Evolutionary conservation across 1,139 yeast genomes (phyloP).

Genomic region (Candida freyschussii): DNA sequence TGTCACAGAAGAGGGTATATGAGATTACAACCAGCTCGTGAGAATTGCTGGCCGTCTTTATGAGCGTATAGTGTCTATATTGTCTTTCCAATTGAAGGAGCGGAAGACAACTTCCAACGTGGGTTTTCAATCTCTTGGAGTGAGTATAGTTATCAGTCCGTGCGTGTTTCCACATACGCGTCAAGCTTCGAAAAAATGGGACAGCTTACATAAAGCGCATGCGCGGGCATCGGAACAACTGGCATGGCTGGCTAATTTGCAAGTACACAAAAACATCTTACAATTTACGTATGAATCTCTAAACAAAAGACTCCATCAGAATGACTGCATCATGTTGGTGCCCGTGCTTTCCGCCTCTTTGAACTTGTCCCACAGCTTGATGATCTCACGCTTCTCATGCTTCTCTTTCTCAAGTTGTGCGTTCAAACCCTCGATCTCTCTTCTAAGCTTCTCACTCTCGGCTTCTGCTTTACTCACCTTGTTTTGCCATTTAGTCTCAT

Average conservation of each 20-base stretch:
- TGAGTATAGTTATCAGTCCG: too few species aligned
- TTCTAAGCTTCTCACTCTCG: conserved; percentile 39
- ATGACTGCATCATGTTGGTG: neutral
- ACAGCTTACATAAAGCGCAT: too few species aligned
- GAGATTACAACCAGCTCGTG: neutral
- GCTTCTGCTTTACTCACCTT: conserved; percentile 37
- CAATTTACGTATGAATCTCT: neutral
- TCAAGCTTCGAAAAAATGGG: too few species aligned
- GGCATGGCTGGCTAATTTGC: too few species aligned
- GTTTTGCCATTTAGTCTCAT: conserved; percentile 44
- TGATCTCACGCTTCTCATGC: conserved; percentile 50
- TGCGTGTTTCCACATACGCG: too few species aligned
- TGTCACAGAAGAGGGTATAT: neutral
- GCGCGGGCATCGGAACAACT: too few species aligned
- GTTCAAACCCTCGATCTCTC: conserved; percentile 43
- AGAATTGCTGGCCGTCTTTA: too few species aligned
- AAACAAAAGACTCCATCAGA: neutral
- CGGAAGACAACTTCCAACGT: too few species aligned
- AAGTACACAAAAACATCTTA: too few species aligned
- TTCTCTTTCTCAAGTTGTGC: conserved; percentile 44
- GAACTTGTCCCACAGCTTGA: conserved; percentile 46
- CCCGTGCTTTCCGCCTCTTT: conserved; percentile 23
- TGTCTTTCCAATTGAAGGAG: too few species aligned
- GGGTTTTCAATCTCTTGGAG: too few species aligned
- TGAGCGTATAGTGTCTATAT: too few species aligned